Base-by-base conservation (phyloP, 2,329 filamentous ascomycete species). In the Plenodomus tracheiphilus region DNA sequence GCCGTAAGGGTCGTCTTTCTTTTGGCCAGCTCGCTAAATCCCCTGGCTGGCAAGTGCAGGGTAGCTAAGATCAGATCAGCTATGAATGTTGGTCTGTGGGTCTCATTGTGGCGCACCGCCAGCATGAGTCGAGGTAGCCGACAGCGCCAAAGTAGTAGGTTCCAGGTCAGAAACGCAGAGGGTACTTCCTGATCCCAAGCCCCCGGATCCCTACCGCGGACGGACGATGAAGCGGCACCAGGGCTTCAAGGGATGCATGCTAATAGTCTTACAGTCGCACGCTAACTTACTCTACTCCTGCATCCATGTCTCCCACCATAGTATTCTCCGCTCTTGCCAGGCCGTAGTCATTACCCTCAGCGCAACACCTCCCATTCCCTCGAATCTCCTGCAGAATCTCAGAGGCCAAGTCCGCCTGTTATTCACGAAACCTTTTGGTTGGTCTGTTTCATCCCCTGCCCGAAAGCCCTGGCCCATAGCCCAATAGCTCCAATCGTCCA, bases 401-500 rank as follows among this genome's bases (percentile, higher is more conserved):
- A 66, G 70, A 69, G 70, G 69, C 68, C 70, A 65, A 68, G 62
- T 65, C 61, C 61, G 59, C 53, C 56, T 64, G 55, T 59, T 57
- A 55, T 62, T 59, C 51, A 61, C 43, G 53, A 46, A 58, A 69
- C 52, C 60, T 54, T 71, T 71, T 72, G 69, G 69, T 62, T 61
- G 61, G 59, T 59, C 56, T 69, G 69, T 73, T 72, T 73, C 70
- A 74, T 51, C 47, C 62, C 70, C 67, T 53, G 49, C 43, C 49
- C 43, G 36, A 46, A 43, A 50, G 54, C 53, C 56, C 68, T 69
- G 69, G 53, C 59, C 53, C 59, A 54, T 62, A 59, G 61, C 59
- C 68, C 66, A 69, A 66, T 71, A 72, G 71, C 68, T 68, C 59
- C 43, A 59, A 52, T 58, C 56, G 47, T 55, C 53, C 69, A 62